phyloP scores from a whole-genome alignment of 139 green algal genomes.

The Picochlorum costavermella region DNA sequence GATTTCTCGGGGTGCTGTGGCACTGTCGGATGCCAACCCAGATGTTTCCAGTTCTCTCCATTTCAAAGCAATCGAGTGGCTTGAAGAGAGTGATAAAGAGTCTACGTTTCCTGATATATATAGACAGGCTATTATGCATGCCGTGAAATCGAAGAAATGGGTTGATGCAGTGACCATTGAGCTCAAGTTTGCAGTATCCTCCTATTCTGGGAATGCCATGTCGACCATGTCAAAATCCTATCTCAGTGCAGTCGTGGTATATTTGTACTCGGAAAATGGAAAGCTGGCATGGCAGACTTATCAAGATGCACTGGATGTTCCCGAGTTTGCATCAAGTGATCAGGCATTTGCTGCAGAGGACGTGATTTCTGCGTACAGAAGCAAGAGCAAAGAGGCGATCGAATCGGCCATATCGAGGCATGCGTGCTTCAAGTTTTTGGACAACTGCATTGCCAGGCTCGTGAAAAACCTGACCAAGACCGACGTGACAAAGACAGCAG shows the following conservation, averaged over 20 bases:
- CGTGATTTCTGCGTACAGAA: conserved; percentile 66
- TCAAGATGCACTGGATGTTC: conserved; percentile 62
- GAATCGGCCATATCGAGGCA: conserved; percentile 10
- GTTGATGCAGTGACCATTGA: conserved; percentile 41
- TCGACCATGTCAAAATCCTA: conserved; percentile 57
- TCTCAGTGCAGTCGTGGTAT: conserved; percentile 58
- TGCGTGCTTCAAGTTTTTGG: conserved; percentile 29
- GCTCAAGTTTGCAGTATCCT: conserved; percentile 53
- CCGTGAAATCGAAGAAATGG: conserved; percentile 28
- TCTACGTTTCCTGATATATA: conserved; percentile 38
- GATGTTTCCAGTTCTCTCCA: conserved; percentile 21
- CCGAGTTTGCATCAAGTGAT: conserved; percentile 50
- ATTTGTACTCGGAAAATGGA: conserved; percentile 45
- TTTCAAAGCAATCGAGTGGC: conserved; percentile 27
- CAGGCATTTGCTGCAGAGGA: conserved; percentile 64
- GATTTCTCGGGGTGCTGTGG: conserved; percentile 40
- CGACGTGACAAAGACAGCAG: background rate
- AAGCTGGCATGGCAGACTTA: conserved; percentile 45
- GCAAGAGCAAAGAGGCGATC: conserved; percentile 12
- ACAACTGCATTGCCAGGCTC: conserved; percentile 34
- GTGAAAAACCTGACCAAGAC: conserved; percentile 33
- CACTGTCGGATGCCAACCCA: conserved; percentile 40
- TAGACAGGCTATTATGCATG: conserved; percentile 21
- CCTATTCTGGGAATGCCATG: conserved; percentile 20
- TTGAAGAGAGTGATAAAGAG: conserved; percentile 50